Base-by-base conservation (phyloP, 768 basidiomycete species). In the Agrocybe praecox region DNA sequence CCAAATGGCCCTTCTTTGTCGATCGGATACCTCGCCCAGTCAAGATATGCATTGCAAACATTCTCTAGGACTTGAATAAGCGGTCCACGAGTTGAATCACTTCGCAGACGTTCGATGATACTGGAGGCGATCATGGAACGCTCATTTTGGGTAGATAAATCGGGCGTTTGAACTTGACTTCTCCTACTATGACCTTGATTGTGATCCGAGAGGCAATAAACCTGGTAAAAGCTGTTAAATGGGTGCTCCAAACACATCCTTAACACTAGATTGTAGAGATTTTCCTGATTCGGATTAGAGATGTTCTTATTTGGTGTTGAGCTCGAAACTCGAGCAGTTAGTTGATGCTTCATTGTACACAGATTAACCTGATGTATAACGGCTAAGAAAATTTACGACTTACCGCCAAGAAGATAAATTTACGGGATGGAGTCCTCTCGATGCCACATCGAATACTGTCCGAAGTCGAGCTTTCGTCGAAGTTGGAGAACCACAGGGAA, bases 401-500 rank as follows among this genome's bases (percentile, higher is more conserved):
- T 59, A 81, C 81, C 10, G 93, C 87, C 52, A 98, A 80, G 70
- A 94, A 93, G 44, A 96, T 81, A 65, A 98, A 90, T 70, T 98
- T 98, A 57, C 84, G 80, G 0, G 95, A 92, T 0, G 95, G 91
- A 36, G 96, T 81, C 2, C 80, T 76, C 46, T 72, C 70, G 9
- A 94, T 68, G 1, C 85, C 81, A 1, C 55, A 61, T 43, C 34
- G 74, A 62, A 68, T 88, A 60, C 48, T 72, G 54, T 73, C 74
- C 7, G 79, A 61, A 15, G 81, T 81, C 21, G 84, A 69, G 45
- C 72, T 45, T 67, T 87, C 81, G 42, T 89, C 84, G 60, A 94
- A 90, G 65, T 94, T 92, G 1, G 89, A 84, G 59, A 98, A 87
- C 97, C 96, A 98, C 2, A 98, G 80, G 1, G 96, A 95, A 61